phyloP scores from a whole-genome alignment of 352 stramenopile species.

The Phytophthora boehmeriae region DNA sequence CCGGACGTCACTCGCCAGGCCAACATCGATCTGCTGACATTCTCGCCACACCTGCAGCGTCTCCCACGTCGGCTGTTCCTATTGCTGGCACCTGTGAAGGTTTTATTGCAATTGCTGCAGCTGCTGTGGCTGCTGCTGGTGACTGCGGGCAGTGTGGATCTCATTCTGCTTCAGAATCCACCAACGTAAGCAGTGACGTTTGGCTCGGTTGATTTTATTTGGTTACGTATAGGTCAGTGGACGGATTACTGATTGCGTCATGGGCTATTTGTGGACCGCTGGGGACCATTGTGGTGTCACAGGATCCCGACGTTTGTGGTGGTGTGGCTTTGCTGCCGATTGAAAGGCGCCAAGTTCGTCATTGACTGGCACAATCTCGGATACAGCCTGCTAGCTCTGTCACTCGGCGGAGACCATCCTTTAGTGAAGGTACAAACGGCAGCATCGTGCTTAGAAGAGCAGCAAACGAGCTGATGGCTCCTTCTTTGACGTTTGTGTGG shows the following conservation, averaged over 20 bases:
- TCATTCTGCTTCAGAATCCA: conserved; percentile 98
- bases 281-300: neutral
- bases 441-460: neutral
- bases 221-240: conserved; percentile 25
- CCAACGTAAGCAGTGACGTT: conserved; percentile 71
- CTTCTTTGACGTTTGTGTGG: conserved; percentile 1
- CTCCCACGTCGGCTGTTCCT: conserved; percentile 52
- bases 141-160: conserved; percentile 72
- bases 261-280: conserved; percentile 9
- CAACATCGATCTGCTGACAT: conserved; percentile 83
- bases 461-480: neutral
- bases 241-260: conserved; percentile 6
- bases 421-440: conserved; percentile 65
- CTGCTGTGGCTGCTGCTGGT: conserved; percentile 39
- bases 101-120: conserved; percentile 76
- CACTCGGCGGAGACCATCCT: conserved; percentile 55
- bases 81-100: conserved; percentile 64
- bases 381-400: conserved; percentile 96
- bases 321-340: conserved; percentile 49
- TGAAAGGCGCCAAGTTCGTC: conserved; percentile 92
- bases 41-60: conserved; percentile 65
- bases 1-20: conserved; percentile 58
- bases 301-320: conserved; percentile 96
- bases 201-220: neutral
- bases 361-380: conserved; percentile 99